Evolutionary conservation across 2,329 filamentous ascomycete species (phyloP).

Genomic region (Diaporthe amygdali): DNA sequence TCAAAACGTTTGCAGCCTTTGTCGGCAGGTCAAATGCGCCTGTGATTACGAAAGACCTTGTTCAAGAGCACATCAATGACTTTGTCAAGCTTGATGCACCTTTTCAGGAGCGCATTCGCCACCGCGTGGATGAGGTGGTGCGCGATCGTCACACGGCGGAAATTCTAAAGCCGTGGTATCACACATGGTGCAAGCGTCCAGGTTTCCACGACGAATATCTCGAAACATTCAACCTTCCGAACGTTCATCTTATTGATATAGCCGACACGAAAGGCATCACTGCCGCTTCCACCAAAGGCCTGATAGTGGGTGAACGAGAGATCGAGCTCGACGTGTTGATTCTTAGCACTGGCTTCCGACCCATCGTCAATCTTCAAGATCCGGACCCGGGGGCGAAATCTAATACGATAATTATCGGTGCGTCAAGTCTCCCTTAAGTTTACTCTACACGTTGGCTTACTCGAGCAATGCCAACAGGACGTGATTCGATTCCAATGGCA

Average conservation of each 20-base stretch:
- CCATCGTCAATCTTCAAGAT: not conserved
- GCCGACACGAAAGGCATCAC: conserved; percentile 46
- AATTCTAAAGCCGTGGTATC: conserved; percentile 55
- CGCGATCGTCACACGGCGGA: conserved; percentile 47
- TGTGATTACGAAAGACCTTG: conserved; percentile 39
- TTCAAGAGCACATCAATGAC: conserved; percentile 40
- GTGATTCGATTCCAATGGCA: conserved; percentile 22
- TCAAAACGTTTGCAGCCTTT: conserved; percentile 1
- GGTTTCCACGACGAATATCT: conserved; percentile 57
- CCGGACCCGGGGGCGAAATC: conserved; percentile 25
- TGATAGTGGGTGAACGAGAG: not conserved
- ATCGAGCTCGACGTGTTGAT: conserved; percentile 24
- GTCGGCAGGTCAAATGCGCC: conserved; percentile 37
- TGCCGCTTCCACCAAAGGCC: conserved; percentile 1
- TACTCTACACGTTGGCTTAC: not conserved
- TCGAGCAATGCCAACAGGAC: conserved; percentile 3
- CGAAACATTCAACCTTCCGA: conserved; percentile 49
- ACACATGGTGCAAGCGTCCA: conserved; percentile 57
- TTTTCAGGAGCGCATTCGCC: conserved; percentile 45
- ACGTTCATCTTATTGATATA: conserved; percentile 52
- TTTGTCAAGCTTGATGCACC: conserved; percentile 47
- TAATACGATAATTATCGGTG: conserved; percentile 14
- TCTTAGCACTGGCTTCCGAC: conserved; percentile 27
- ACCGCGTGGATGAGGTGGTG: conserved; percentile 45
- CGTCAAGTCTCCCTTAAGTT: not conserved